phyloP scores from a whole-genome alignment of 2,329 filamentous ascomycete species.

The Aspergillus bombycis region DNA sequence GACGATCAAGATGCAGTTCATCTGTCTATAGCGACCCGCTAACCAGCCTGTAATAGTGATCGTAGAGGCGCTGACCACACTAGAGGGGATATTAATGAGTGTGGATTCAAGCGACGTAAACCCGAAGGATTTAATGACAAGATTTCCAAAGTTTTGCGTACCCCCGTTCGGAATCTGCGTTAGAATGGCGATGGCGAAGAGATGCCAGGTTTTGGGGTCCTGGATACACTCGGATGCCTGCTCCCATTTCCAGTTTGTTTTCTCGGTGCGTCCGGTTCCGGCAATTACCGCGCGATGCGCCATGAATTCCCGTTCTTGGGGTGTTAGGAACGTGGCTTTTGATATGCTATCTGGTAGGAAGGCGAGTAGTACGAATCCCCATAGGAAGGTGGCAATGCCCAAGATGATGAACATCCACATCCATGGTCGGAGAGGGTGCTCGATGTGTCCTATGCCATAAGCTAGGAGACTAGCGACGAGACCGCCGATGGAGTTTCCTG shows the following conservation, averaged over 20 bases:
- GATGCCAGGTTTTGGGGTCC: constrained; percentile 65
- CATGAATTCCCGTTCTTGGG: constrained; percentile 54
- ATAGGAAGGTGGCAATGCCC: constrained; percentile 55
- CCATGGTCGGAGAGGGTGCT: constrained; percentile 54
- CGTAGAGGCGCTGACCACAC: constrained; percentile 44
- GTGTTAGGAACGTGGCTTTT: constrained; percentile 60
- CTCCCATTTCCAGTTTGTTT: constrained; percentile 52
- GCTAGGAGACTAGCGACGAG: constrained; percentile 39
- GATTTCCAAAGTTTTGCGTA: constrained; percentile 47
- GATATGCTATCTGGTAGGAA: constrained; percentile 59
- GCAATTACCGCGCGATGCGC: constrained; percentile 15
- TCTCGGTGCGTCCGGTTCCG: constrained; percentile 20
- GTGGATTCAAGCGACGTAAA: constrained; percentile 57
- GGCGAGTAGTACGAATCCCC: constrained; percentile 53
- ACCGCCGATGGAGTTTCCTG: constrained; percentile 26
- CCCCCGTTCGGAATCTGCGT: constrained; percentile 64
- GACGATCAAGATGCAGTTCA: constrained; percentile 45
- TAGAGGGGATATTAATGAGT: constrained; percentile 63
- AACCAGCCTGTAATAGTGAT: constrained; percentile 18
- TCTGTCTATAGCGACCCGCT: constrained; percentile 6
- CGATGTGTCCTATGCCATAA: constrained; percentile 60
- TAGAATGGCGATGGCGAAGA: constrained; percentile 57
- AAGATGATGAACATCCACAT: constrained; percentile 63
- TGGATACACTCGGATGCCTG: constrained; percentile 58
- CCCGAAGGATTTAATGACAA: constrained; percentile 60